phyloP scores from a whole-genome alignment of 2,329 filamentous ascomycete species.

The Alternaria rosae region DNA sequence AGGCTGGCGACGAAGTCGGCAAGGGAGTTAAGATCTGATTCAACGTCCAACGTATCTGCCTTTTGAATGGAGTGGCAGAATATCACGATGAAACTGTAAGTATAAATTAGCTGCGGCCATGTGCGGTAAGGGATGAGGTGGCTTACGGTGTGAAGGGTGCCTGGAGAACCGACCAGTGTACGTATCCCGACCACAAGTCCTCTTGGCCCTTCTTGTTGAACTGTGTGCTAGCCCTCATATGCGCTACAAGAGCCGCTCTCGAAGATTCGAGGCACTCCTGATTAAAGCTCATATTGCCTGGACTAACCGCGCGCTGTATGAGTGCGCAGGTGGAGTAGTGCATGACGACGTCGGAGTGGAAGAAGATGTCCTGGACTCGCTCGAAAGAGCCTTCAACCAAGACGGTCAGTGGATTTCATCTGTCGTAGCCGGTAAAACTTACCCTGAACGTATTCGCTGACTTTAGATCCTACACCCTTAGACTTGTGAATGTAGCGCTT shows the following conservation, averaged over 20 bases:
- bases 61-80: slow-evolving; percentile 62
- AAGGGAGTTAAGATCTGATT: slow-evolving; percentile 62
- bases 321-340: slow-evolving; percentile 45
- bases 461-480: not conserved
- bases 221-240: slow-evolving; percentile 36
- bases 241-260: slow-evolving; percentile 40
- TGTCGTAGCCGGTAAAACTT: not conserved
- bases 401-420: not conserved
- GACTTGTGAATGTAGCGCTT: slow-evolving; percentile 16
- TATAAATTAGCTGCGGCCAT: not conserved
- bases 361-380: slow-evolving; percentile 42
- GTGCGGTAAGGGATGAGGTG: not conserved
- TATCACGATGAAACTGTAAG: slow-evolving; percentile 53
- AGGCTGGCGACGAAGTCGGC: slow-evolving; percentile 66
- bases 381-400: slow-evolving; percentile 18
- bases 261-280: slow-evolving; percentile 43
- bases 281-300: slow-evolving; percentile 42
- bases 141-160: slow-evolving; percentile 57
- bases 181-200: slow-evolving; percentile 45
- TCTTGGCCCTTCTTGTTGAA: slow-evolving; percentile 45
- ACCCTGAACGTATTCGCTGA: slow-evolving; percentile 23
- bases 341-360: slow-evolving; percentile 41
- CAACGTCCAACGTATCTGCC: slow-evolving; percentile 60
- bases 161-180: slow-evolving; percentile 42
- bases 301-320: slow-evolving; percentile 43